Evolutionary conservation across 495 filamentous ascomycete genomes (phyloP), one percentile per base, ranked within the genome.

Genomic region (Aspergillus saccharolyticus): DNA sequence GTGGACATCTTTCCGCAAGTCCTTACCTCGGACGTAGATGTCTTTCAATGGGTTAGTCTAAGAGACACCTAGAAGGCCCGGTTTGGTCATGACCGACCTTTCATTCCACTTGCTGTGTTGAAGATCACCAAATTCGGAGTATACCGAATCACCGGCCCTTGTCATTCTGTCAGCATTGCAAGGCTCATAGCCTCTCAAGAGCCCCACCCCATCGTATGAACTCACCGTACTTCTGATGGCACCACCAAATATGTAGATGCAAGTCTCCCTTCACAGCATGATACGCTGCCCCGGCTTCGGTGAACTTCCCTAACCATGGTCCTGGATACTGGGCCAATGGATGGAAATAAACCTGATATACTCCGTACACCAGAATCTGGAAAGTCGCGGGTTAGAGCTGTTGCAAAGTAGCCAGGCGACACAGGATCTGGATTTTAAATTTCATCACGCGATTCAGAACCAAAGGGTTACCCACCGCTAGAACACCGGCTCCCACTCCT

Each of bases 251-350:
- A 4, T 59, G 50, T 12, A 74, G 55, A 54, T 72, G 65, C 0
- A 61, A 57, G 46, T 71, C 66, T 19, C 65, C 67, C 21, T 54
- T 61, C 16, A 58, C 68, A 16, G 67, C 66, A 49, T 70, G 61
- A 42, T 67, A 74, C n/a, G 64, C 63, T 7, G 62, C 62, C 44
- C 68, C 68, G 50, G 64, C 66, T 19, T 67, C 56, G 15, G 71
- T 65, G 20, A 73, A 28, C 10, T 68, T 69, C 6, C 64, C 70
- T 1, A 68, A 33, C 16, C 64, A 67, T 21, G 74, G 73, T 10
- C 72, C 74, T 1, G 72, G 74, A 53, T 73, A 73, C 48, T 66
- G 66, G 16, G 72, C 65, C 2, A 73, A 53, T 2, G 74, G 72
- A 46, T 77, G 72, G 39, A 74, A 67, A 33, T 61, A 71, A 18